Evolutionary conservation across 1,139 yeast genomes (phyloP).

Genomic region (Debaryomyces fabryi): DNA sequence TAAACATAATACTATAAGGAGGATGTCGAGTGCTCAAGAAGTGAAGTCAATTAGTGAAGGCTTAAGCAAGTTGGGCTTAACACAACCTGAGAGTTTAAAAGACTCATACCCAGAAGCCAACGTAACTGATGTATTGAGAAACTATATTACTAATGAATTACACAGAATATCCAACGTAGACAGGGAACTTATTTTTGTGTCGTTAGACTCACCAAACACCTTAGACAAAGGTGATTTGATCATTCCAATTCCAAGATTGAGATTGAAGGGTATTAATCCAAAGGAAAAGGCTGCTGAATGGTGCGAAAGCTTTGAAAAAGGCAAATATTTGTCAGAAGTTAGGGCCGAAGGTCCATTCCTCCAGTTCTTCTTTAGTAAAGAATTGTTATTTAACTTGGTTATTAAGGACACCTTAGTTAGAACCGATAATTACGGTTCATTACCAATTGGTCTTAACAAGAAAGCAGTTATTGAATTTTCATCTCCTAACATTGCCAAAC

Average conservation of each 20-base stretch:
- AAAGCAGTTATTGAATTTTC: constrained; percentile 85
- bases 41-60: constrained; percentile 39
- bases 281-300: constrained; percentile 84
- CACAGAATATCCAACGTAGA: constrained; percentile 74
- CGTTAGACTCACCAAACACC: constrained; percentile 85
- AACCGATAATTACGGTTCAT: constrained; percentile 66
- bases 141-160: constrained; percentile 82
- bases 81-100: constrained; percentile 28
- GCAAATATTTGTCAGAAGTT: constrained; percentile 68
- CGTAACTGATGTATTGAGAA: constrained; percentile 82
- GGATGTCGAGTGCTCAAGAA: constrained; percentile 11
- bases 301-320: constrained; percentile 70
- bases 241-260: constrained; percentile 89
- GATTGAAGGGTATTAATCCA: constrained; percentile 85
- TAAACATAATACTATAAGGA: constrained; percentile 6
- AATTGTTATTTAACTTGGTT: constrained; percentile 66
- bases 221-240: constrained; percentile 92
- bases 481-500: constrained; percentile 98
- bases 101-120: constrained; percentile 70
- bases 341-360: constrained; percentile 88
- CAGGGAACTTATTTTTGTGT: constrained; percentile 69
- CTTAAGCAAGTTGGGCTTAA: constrained; percentile 41
- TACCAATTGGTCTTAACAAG: constrained; percentile 76
- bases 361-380: constrained; percentile 80
- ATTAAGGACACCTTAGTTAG: constrained; percentile 71